Evolutionary conservation across 768 basidiomycete genomes (phyloP).

Genomic region (Sporobolomyces phaffii): DNA sequence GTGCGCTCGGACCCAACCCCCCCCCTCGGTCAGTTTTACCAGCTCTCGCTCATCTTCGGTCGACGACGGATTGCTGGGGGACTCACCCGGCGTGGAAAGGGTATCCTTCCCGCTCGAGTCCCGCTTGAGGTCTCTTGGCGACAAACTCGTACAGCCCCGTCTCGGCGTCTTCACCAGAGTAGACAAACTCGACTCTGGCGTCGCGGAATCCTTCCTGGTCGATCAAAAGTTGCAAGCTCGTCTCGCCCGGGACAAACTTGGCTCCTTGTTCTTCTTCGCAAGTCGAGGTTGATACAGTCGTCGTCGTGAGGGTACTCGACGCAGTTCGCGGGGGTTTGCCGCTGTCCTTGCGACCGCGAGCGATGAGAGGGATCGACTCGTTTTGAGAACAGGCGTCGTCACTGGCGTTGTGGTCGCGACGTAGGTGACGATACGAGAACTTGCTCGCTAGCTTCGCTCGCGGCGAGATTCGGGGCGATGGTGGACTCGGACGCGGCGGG

Average conservation of each 20-base stretch:
- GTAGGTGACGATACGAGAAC: background rate
- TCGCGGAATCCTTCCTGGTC: conserved; percentile 23
- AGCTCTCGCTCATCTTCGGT: too few relatives aligned
- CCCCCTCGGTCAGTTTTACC: too few relatives aligned
- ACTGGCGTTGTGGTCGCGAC: background rate
- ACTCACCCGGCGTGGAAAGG: conserved; percentile 22
- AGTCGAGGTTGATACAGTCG: background rate
- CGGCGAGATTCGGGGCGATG: background rate
- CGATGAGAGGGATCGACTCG: background rate
- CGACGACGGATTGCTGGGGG: too few relatives aligned
- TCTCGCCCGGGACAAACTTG: background rate
- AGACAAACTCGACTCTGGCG: conserved; percentile 10
- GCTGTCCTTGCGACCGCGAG: background rate
- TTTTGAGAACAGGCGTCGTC: background rate
- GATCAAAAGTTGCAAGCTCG: conserved; percentile 5
- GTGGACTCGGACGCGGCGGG: background rate
- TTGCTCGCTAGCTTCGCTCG: background rate
- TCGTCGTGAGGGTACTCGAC: background rate
- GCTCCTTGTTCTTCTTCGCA: background rate
- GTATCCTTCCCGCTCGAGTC: conserved; percentile 4
- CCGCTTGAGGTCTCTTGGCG: background rate
- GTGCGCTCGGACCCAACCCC: too few relatives aligned
- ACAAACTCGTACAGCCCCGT: conserved; percentile 8
- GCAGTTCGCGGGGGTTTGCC: background rate
- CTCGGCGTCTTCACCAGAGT: conserved; percentile 1